Conservation (phyloP, 2,329 filamentous ascomycete genomes). For the Lachnum nothofagi region DNA sequence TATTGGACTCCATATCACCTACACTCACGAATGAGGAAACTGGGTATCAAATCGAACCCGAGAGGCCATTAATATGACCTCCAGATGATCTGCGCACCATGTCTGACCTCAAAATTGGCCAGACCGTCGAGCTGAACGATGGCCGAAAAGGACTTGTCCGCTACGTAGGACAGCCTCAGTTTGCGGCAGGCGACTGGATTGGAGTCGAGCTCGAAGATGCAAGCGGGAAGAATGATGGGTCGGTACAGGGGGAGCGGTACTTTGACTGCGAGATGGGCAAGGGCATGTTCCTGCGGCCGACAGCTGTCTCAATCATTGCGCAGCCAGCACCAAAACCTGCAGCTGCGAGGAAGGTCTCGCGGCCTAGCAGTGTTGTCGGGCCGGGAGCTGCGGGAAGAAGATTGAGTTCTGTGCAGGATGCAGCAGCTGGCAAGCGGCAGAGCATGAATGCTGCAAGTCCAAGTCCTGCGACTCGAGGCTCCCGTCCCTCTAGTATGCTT, state of each 20-base stretch:
- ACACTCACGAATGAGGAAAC: too few species aligned
- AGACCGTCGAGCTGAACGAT: slow-evolving; percentile 65
- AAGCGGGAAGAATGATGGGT: slow-evolving; percentile 89
- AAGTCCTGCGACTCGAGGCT: slow-evolving; percentile 57
- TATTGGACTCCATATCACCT: too few species aligned
- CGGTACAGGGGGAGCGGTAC: slow-evolving; percentile 80
- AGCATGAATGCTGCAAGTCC: slow-evolving; percentile 69
- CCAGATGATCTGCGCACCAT: slow-evolving; percentile 36
- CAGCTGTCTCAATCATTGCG: slow-evolving; percentile 57
- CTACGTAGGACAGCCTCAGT: slow-evolving; percentile 74
- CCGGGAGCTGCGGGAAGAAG: slow-evolving; percentile 32
- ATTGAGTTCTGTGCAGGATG: slow-evolving; percentile 45
- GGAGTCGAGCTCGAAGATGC: slow-evolving; percentile 81
- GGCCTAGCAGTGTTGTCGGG: slow-evolving; percentile 43
- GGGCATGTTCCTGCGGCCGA: slow-evolving; percentile 80
- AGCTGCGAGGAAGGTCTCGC: slow-evolving; percentile 31
- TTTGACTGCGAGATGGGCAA: slow-evolving; percentile 74
- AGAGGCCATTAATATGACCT: slow-evolving; percentile 14
- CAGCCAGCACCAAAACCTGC: slow-evolving; percentile 38
- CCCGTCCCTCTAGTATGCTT: slow-evolving; percentile 51
- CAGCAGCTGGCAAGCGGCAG: slow-evolving; percentile 55
- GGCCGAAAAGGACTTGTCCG: slow-evolving; percentile 72
- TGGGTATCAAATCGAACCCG: background rate
- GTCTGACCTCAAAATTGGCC: slow-evolving; percentile 49
- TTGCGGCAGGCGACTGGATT: slow-evolving; percentile 80